These are phyloP conservation scores for Mycena rebaudengoi DNA, from an alignment of 768 basidiomycete species.

Conservation along the genomic window DNA sequence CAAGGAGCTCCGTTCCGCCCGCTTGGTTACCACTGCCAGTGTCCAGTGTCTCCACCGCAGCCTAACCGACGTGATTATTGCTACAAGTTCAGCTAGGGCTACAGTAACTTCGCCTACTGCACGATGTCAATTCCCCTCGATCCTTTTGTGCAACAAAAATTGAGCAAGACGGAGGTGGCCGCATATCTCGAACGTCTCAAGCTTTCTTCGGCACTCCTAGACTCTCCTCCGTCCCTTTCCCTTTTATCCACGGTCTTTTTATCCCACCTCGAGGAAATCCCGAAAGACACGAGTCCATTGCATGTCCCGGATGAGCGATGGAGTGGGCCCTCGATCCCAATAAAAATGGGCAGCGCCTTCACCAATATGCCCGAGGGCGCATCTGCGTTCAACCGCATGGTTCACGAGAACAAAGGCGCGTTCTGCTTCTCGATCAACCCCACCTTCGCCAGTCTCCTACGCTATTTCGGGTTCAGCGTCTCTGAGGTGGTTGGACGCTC, in stretches of 20 bases:
- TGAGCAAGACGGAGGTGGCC: slow-evolving; percentile 8
- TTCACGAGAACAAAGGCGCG: slow-evolving; percentile 26
- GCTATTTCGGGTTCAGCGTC: slow-evolving; percentile 20
- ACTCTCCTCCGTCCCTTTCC: slow-evolving; percentile 19
- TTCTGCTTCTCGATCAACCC: slow-evolving; percentile 27
- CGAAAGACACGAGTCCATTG: slow-evolving; percentile 24
- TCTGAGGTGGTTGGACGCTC: slow-evolving; percentile 23
- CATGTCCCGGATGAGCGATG: slow-evolving; percentile 27
- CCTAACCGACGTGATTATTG: too few species aligned
- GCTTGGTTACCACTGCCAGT: too few species aligned
- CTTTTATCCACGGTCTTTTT: slow-evolving; percentile 20
- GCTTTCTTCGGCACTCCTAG: slow-evolving; percentile 15
- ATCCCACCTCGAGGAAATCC: slow-evolving; percentile 23
- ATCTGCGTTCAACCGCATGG: slow-evolving; percentile 16
- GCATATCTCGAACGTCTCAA: slow-evolving; percentile 21
- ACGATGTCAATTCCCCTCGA: slow-evolving; percentile 17
- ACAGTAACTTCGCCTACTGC: too few species aligned
- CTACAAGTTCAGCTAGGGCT: too few species aligned
- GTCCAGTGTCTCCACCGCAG: too few species aligned
- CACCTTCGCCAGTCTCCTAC: slow-evolving; percentile 19
- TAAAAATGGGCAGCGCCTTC: slow-evolving; percentile 19
- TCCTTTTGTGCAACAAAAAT: background rate
- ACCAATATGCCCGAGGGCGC: slow-evolving; percentile 26
- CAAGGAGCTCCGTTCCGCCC: too few species aligned
- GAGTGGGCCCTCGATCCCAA: slow-evolving; percentile 17